A percentile compares a stretch with the other conserved stretches of the same genome.
These are phyloP conservation scores for Amanita molliuscula DNA, from an alignment of 768 basidiomycete genomes.

Conservation along the genomic window DNA sequence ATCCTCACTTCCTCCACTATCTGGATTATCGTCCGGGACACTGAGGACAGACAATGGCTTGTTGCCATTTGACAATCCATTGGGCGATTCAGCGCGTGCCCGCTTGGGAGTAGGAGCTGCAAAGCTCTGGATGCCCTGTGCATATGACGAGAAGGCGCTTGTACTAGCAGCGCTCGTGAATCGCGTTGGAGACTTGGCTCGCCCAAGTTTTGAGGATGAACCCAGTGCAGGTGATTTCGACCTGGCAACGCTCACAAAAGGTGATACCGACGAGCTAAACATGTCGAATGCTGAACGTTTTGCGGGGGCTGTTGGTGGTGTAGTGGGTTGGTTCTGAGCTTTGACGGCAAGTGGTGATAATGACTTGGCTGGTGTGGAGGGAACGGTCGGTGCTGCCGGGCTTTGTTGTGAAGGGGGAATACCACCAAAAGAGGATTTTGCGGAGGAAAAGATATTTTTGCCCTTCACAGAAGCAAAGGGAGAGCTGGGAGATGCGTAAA, in stretches of 20 bases:
- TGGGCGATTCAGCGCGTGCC: slow-evolving; percentile 1
- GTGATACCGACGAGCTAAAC: slow-evolving; percentile 19
- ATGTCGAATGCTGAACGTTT: slow-evolving; percentile 26
- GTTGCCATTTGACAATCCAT: slow-evolving; percentile 29
- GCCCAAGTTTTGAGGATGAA: slow-evolving; percentile 27
- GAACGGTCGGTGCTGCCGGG: slow-evolving; percentile 11
- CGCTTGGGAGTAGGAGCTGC: slow-evolving; percentile 10
- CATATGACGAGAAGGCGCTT: slow-evolving; percentile 56
- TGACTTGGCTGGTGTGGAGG: neutral
- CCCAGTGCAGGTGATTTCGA: slow-evolving; percentile 49
- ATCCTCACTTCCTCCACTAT: slow-evolving; percentile 38
- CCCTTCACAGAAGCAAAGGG: slow-evolving; percentile 71
- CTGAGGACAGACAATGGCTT: slow-evolving; percentile 12
- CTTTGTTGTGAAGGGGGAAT: slow-evolving; percentile 16
- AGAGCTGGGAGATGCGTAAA: slow-evolving; percentile 65
- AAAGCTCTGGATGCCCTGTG: slow-evolving; percentile 40
- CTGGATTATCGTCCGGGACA: slow-evolving; percentile 19
- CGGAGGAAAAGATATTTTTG: slow-evolving; percentile 38
- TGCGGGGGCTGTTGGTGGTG: slow-evolving; percentile 14
- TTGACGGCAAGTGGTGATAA: neutral
- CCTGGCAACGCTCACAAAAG: slow-evolving; percentile 20
- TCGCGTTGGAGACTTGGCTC: slow-evolving; percentile 49
- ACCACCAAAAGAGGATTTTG: slow-evolving; percentile 22
- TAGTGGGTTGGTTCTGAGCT: slow-evolving; percentile 5
- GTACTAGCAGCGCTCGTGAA: slow-evolving; percentile 30